Percentiles rank a stretch among this genome's conserved stretches.
phyloP scores from a whole-genome alignment of 352 stramenopile species.

The Globisporangium takayamanum region DNA sequence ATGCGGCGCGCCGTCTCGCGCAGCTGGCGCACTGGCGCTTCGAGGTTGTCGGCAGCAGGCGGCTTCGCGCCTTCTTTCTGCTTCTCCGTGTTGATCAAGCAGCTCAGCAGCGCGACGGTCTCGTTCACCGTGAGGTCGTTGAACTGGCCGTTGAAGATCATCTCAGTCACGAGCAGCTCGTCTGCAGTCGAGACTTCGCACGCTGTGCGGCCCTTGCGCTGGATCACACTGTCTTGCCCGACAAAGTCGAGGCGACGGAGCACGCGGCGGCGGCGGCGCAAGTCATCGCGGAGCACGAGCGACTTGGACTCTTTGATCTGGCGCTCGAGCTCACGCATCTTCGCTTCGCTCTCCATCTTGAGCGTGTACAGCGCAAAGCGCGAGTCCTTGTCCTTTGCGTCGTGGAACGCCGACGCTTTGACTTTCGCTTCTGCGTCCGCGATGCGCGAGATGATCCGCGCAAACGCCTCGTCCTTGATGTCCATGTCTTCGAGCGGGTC shows the following conservation, averaged over 20 bases:
- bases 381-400: constrained; percentile 62
- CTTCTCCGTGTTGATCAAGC: constrained; percentile 95
- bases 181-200: constrained; percentile 98
- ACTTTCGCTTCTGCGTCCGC: constrained; percentile 71
- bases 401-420: constrained; percentile 56
- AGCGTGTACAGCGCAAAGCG: constrained; percentile 87
- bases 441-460: constrained; percentile 84
- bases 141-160: constrained; percentile 98
- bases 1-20: constrained; percentile 92
- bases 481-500: constrained; percentile 94
- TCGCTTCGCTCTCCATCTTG: constrained; percentile 89
- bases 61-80: constrained; percentile 85
- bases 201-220: constrained; percentile 97
- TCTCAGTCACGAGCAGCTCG: constrained; percentile 97
- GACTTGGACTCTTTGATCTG: constrained; percentile 94
- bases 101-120: constrained; percentile 93
- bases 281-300: constrained; percentile 94
- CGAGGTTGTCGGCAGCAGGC: constrained; percentile 71
- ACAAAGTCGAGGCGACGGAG: constrained; percentile 96
- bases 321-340: constrained; percentile 89
- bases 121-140: constrained; percentile 97
- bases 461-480: constrained; percentile 90
- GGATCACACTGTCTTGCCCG: constrained; percentile 94
- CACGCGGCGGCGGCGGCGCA: constrained; percentile 95
- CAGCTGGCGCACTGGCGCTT: constrained; percentile 90